Percentiles rank a stretch among this genome's conserved stretches.
Conservation (phyloP, 2,329 filamentous ascomycete genomes). For the Diaporthe australafricana region DNA sequence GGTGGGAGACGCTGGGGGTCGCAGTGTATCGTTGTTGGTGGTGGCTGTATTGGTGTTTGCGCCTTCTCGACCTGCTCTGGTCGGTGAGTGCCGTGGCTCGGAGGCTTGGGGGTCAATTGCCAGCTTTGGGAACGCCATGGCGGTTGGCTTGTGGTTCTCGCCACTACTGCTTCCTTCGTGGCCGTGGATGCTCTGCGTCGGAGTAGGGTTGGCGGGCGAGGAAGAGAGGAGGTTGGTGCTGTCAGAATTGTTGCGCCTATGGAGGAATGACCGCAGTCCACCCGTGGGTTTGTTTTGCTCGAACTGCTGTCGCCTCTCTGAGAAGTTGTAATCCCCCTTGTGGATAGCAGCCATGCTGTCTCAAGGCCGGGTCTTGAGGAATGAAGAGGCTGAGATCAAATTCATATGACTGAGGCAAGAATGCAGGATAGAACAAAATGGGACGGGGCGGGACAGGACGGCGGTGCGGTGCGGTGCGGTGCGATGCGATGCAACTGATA, state of each 20-base stretch:
- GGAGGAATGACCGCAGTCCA: slow-evolving; percentile 34
- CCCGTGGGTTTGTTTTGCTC: slow-evolving; percentile 34
- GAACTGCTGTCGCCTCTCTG: slow-evolving; percentile 36
- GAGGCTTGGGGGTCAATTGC: slow-evolving; percentile 26
- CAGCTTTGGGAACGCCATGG: slow-evolving; percentile 34
- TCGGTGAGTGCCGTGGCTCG: slow-evolving; percentile 27
- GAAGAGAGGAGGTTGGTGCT: slow-evolving; percentile 30
- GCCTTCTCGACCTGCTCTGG: slow-evolving; percentile 20
- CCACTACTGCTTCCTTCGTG: slow-evolving; percentile 16
- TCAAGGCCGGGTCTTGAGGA: slow-evolving; percentile 3
- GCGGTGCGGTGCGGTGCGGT: background rate
- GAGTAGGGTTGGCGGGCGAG: slow-evolving; percentile 17
- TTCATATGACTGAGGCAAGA: slow-evolving; percentile 12
- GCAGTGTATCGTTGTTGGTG: background rate
- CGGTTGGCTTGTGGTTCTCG: slow-evolving; percentile 9
- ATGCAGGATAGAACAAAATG: background rate
- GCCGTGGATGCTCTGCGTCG: background rate
- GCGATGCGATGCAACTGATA: background rate
- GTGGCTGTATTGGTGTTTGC: background rate
- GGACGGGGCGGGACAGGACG: too few species aligned
- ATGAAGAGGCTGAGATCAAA: slow-evolving; percentile 2
- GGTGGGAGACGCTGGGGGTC: slow-evolving; percentile 50
- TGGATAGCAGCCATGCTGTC: slow-evolving; percentile 36
- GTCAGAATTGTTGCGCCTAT: slow-evolving; percentile 36
- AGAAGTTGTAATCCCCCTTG: slow-evolving; percentile 37